Evolutionary conservation across 78 protist genomes (phyloP).

Genomic region (Pigoraptor vietnamica): DNA sequence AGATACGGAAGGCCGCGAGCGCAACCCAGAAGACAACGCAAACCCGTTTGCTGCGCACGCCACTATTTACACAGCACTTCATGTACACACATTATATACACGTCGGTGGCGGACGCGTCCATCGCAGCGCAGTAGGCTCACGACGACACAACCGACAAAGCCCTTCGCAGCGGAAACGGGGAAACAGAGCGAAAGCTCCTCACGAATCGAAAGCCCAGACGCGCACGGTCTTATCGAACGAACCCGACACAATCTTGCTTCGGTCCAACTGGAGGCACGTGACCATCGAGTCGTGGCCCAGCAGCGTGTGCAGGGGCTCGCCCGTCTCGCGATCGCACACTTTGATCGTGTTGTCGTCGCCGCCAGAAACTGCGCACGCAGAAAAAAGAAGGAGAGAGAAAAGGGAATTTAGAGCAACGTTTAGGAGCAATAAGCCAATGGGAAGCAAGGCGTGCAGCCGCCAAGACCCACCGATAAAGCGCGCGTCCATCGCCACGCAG

Average conservation of each 20-base stretch:
- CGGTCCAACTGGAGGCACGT: neutral
- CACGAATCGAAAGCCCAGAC: neutral
- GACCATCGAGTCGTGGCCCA: neutral
- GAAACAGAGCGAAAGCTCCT: too few species aligned
- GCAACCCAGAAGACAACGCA: too few species aligned
- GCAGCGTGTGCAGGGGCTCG: neutral
- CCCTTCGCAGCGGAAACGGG: too few species aligned
- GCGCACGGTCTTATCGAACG: neutral
- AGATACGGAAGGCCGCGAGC: too few species aligned
- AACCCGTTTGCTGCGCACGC: too few species aligned
- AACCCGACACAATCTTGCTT: neutral
- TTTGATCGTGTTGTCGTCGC: neutral
- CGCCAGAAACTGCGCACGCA: neutral
- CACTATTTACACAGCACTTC: too few species aligned
- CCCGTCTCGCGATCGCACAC: neutral
- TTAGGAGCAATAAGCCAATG: too few species aligned
- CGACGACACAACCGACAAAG: too few species aligned
- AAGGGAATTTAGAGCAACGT: too few species aligned
- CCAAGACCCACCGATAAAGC: neutral
- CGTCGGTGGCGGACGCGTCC: too few species aligned
- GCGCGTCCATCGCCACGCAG: neutral
- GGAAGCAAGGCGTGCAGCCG: neutral
- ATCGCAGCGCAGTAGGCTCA: too few species aligned
- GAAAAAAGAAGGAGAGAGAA: neutral
- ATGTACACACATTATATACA: too few species aligned